A percentile compares a stretch with the other conserved stretches of the same genome.
These are phyloP conservation scores for Chrysanthemum seticuspe DNA, from an alignment of 129 eudicot genomes.

Conservation along the genomic window DNA sequence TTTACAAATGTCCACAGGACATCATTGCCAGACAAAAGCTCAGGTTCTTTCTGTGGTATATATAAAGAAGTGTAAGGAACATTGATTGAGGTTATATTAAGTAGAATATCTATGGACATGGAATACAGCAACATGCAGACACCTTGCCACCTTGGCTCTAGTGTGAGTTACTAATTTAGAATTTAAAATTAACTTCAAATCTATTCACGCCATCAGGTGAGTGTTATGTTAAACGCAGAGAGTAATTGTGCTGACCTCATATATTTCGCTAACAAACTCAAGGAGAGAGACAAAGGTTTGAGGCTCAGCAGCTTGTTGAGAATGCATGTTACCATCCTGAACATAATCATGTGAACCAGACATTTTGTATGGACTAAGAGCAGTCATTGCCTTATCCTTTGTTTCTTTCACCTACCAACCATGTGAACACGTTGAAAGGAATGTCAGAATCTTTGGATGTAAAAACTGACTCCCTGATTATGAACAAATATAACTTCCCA, in stretches of 20 bases:
- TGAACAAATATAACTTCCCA: too few relatives aligned
- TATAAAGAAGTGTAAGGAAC: slow-evolving; percentile 12
- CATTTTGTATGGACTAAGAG: slow-evolving; percentile 66
- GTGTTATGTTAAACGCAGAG: neutral
- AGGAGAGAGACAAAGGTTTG: slow-evolving; percentile 81
- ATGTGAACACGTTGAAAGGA: slow-evolving; percentile 11
- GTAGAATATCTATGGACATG: slow-evolving; percentile 6
- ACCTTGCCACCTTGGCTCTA: too few relatives aligned
- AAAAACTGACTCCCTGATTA: too few relatives aligned
- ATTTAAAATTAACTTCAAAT: neutral
- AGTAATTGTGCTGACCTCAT: slow-evolving; percentile 57
- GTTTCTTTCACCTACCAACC: slow-evolving; percentile 77
- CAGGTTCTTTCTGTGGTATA: slow-evolving; percentile 83
- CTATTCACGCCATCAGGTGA: neutral
- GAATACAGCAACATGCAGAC: slow-evolving; percentile 1
- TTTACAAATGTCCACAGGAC: slow-evolving; percentile 93
- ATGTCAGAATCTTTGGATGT: neutral
- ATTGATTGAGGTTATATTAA: neutral
- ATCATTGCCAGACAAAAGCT: slow-evolving; percentile 87
- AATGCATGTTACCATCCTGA: slow-evolving; percentile 38
- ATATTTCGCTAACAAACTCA: slow-evolving; percentile 93
- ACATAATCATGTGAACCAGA: slow-evolving; percentile 51
- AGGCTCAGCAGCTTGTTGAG: slow-evolving; percentile 52
- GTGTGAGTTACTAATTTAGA: too few relatives aligned
- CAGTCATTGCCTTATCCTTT: slow-evolving; percentile 85